Evolutionary conservation across 2,329 filamentous ascomycete genomes (phyloP).

Genomic region (Byssothecium circinans): DNA sequence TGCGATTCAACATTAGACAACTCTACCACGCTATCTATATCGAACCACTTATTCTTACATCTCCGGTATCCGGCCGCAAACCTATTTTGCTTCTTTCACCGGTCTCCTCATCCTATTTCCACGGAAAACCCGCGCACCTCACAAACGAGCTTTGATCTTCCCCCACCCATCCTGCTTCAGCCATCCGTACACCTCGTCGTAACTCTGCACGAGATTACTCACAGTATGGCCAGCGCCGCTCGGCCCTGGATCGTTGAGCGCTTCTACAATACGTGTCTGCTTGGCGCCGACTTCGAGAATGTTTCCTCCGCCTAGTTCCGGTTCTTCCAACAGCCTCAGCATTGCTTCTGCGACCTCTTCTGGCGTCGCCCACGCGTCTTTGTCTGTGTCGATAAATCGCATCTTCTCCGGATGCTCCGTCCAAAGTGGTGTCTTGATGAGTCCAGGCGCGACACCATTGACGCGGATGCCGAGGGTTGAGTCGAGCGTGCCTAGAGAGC

Average conservation of each 20-base stretch:
- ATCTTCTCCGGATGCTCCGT: conserved; percentile 64
- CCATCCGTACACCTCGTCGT: conserved; percentile 54
- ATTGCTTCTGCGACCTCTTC: conserved; percentile 64
- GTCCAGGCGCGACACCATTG: conserved; percentile 61
- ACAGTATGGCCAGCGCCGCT: conserved; percentile 51
- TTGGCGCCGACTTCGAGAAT: conserved; percentile 59
- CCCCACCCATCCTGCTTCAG: conserved; percentile 56
- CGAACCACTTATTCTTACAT: background rate
- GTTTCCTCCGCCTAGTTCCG: conserved; percentile 49
- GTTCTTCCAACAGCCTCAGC: conserved; percentile 57
- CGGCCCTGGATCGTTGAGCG: conserved; percentile 59
- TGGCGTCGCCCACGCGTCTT: conserved; percentile 61
- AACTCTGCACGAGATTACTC: conserved; percentile 45
- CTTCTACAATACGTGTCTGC: conserved; percentile 53
- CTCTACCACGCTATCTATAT: background rate
- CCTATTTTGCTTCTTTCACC: background rate
- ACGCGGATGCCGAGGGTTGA: conserved; percentile 56
- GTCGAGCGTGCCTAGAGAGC: conserved; percentile 55
- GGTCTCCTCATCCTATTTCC: background rate
- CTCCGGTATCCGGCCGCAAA: background rate
- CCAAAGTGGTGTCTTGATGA: conserved; percentile 65
- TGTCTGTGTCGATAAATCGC: conserved; percentile 50
- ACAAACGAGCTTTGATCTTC: conserved; percentile 19
- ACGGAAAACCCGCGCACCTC: background rate
- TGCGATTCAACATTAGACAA: too few relatives aligned